These are phyloP conservation scores for Schwanniomyces polymorphus DNA, from an alignment of 805 yeast species.

Conservation along the genomic window DNA sequence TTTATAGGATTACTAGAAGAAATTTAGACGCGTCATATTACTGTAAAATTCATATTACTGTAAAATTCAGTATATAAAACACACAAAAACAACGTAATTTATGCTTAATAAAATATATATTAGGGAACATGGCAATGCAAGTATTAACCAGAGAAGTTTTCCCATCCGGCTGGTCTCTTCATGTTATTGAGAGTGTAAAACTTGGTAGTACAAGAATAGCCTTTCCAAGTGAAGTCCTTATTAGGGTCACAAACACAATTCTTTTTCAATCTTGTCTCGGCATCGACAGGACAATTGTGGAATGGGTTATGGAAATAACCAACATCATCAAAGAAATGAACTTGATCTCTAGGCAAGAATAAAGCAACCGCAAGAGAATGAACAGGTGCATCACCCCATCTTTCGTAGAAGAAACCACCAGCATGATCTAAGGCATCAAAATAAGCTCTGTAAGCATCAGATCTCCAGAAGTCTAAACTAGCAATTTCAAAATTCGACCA, in stretches of 20 bases:
- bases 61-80: background rate
- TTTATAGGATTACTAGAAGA: too few species aligned
- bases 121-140: background rate
- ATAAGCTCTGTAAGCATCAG: conserved; percentile 65
- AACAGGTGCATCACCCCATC: conserved; percentile 96
- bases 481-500: conserved; percentile 90
- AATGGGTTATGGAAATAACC: conserved; percentile 86
- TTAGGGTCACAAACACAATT: conserved; percentile 74
- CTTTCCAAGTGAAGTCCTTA: conserved; percentile 76
- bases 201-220: conserved; percentile 69
- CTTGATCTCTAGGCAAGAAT: conserved; percentile 63
- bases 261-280: conserved; percentile 51
- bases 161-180: conserved; percentile 71
- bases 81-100: background rate
- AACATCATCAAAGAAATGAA: conserved; percentile 79
- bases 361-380: conserved; percentile 84
- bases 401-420: conserved; percentile 88
- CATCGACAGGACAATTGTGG: conserved; percentile 76
- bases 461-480: conserved; percentile 68
- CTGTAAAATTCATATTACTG: background rate
- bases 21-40: background rate
- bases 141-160: conserved; percentile 46
- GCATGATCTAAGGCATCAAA: conserved; percentile 70
- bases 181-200: conserved; percentile 56
- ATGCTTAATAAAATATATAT: background rate